phyloP scores from a whole-genome alignment of 2,329 filamentous ascomycete species.

The Knoxdaviesia capensis region DNA sequence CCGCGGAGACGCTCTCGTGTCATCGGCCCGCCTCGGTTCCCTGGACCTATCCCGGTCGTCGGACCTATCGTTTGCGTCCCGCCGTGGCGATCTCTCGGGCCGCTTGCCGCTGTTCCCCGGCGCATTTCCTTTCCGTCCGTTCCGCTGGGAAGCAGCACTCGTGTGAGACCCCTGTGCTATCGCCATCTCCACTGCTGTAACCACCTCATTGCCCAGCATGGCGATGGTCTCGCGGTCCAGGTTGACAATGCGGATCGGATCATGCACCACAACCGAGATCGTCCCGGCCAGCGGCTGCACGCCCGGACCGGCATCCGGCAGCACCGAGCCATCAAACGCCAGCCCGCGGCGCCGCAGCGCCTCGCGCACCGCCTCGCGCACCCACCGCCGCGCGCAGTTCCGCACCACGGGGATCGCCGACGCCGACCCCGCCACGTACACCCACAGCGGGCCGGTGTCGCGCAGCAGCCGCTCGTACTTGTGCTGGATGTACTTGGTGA shows the following conservation, averaged over 20 bases:
- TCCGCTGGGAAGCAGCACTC: too few relatives aligned
- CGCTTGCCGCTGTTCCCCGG: too few relatives aligned
- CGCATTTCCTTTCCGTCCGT: too few relatives aligned
- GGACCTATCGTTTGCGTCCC: too few relatives aligned
- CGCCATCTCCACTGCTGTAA: too few relatives aligned
- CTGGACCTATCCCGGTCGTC: too few relatives aligned
- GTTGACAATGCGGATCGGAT: not conserved
- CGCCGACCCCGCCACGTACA: conserved; percentile 4
- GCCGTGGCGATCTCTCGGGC: too few relatives aligned
- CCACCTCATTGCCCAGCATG: too few relatives aligned
- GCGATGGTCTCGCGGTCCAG: not conserved
- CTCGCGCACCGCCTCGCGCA: conserved; percentile 3
- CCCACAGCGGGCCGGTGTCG: conserved; percentile 3
- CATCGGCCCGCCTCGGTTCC: too few relatives aligned
- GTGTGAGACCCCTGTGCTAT: too few relatives aligned
- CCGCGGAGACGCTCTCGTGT: too few relatives aligned
- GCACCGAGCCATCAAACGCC: conserved; percentile 2
- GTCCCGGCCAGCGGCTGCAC: not conserved
- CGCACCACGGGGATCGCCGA: conserved; percentile 3
- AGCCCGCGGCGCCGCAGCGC: conserved; percentile 4
- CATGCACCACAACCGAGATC: not conserved
- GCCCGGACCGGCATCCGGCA: not conserved
- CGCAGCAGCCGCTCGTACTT: conserved; percentile 4
- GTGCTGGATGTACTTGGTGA: conserved; percentile 4
- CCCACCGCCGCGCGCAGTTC: conserved; percentile 4